A percentile compares a stretch with the other conserved stretches of the same genome.
Conservation (phyloP, 139 green algal genomes). For the Desmodesmus armatus region DNA sequence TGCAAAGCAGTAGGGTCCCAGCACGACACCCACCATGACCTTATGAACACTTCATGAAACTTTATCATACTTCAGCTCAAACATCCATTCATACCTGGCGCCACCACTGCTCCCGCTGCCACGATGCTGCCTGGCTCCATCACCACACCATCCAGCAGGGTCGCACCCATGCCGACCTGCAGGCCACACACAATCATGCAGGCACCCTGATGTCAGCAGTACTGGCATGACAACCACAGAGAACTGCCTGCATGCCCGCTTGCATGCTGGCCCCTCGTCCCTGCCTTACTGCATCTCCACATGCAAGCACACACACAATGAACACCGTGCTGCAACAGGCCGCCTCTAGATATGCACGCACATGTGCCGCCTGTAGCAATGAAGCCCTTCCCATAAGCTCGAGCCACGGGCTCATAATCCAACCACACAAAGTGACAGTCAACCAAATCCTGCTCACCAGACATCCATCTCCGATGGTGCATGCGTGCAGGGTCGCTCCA, state of each 20-base stretch:
- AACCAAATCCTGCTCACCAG: slow-evolving; percentile 69
- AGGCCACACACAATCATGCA: not conserved
- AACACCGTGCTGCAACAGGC: not conserved
- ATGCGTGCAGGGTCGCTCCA: slow-evolving; percentile 87
- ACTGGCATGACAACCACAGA: too few relatives aligned
- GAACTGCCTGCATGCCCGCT: too few relatives aligned
- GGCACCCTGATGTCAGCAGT: too few relatives aligned
- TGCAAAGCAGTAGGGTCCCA: too few relatives aligned
- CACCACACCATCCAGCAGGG: slow-evolving; percentile 86
- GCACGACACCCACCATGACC: too few relatives aligned
- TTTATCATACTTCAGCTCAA: too few relatives aligned
- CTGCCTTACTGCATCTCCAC: too few relatives aligned
- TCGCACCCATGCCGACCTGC: slow-evolving; percentile 88
- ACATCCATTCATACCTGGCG: slow-evolving; percentile 68
- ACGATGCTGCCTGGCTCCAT: slow-evolving; percentile 86
- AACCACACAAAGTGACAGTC: not conserved
- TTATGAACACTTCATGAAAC: too few relatives aligned
- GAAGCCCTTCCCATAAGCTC: too few relatives aligned
- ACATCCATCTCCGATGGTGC: slow-evolving; percentile 84
- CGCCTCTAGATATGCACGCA: not conserved
- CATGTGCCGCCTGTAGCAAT: not conserved
- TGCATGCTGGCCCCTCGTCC: too few relatives aligned
- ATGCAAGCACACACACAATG: too few relatives aligned
- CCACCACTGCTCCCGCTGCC: slow-evolving; percentile 85
- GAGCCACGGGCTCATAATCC: not conserved